A percentile compares a stretch with the other conserved stretches of the same genome.
Evolutionary conservation across 768 basidiomycete genomes (phyloP).

Genomic region (Termitomyces titanicus): DNA sequence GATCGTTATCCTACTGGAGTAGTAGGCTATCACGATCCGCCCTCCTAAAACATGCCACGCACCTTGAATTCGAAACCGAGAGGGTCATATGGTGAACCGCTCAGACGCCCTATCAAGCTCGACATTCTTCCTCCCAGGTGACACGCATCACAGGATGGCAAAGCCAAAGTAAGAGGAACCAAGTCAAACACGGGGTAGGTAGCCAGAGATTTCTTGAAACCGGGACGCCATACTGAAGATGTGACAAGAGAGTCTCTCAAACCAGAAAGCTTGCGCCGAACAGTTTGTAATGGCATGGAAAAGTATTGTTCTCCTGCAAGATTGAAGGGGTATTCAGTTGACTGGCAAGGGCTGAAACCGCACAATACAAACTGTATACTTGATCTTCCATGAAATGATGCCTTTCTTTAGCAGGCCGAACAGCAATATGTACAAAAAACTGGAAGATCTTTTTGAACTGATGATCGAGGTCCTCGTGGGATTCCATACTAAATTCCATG

Average conservation of each 20-base stretch:
- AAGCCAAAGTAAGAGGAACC: slow-evolving; percentile 46
- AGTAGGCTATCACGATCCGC: not conserved
- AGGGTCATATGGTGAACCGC: slow-evolving; percentile 68
- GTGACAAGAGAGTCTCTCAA: slow-evolving; percentile 73
- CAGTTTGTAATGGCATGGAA: slow-evolving; percentile 58
- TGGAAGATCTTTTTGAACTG: slow-evolving; percentile 90
- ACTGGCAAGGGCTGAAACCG: not conserved
- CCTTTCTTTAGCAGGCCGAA: slow-evolving; percentile 49
- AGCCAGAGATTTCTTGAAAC: slow-evolving; percentile 63
- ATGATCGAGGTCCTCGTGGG: slow-evolving; percentile 69
- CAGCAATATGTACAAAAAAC: slow-evolving; percentile 79
- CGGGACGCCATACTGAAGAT: slow-evolving; percentile 80
- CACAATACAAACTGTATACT: slow-evolving; percentile 40
- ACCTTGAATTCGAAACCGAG: slow-evolving; percentile 52
- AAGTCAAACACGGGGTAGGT: slow-evolving; percentile 64
- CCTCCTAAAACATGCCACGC: slow-evolving; percentile 4
- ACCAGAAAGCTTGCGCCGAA: slow-evolving; percentile 68
- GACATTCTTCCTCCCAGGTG: slow-evolving; percentile 69
- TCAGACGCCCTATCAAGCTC: slow-evolving; percentile 55
- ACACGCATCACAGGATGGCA: slow-evolving; percentile 80
- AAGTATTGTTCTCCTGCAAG: slow-evolving; percentile 64
- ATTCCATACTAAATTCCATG: slow-evolving; percentile 74
- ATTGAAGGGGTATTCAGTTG: not conserved
- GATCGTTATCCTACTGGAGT: slow-evolving; percentile 3
- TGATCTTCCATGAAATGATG: slow-evolving; percentile 50